Conservation (phyloP, 352 stramenopile species). For the Globisporangium recalcitrans region DNA sequence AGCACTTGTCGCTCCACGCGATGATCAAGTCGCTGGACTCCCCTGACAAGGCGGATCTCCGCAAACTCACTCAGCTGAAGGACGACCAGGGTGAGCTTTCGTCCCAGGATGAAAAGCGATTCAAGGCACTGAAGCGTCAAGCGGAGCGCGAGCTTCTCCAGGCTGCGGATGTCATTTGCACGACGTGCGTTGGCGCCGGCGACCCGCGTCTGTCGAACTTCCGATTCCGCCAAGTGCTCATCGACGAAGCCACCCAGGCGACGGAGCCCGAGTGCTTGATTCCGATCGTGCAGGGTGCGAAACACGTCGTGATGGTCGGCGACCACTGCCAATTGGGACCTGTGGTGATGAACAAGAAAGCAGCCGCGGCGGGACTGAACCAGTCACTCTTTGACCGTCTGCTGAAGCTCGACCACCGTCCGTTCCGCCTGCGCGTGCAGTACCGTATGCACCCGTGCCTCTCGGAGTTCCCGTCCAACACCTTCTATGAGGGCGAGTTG, state of each 20-base stretch:
- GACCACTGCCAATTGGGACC: conserved; percentile 98
- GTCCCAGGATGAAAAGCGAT: conserved; percentile 95
- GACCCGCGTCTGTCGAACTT: conserved; percentile 98
- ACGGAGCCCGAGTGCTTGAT: conserved; percentile 99
- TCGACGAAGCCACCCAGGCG: conserved; percentile 99
- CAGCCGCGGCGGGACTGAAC: conserved; percentile 95
- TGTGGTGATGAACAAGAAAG: conserved; percentile 99
- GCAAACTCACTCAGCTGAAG: conserved; percentile 93
- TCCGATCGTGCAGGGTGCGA: conserved; percentile 97
- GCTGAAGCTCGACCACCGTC: conserved; percentile 92
- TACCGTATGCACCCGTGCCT: conserved; percentile 99
- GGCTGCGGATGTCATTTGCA: conserved; percentile 99
- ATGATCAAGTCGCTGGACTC: conserved; percentile 93
- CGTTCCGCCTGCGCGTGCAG: conserved; percentile 97
- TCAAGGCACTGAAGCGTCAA: conserved; percentile 89
- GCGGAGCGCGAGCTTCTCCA: conserved; percentile 96
- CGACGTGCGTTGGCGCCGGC: conserved; percentile 96
- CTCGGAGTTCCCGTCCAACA: conserved; percentile 98
- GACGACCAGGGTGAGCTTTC: conserved; percentile 93
- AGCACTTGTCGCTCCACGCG: conserved; percentile 97
- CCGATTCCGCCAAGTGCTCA: conserved; percentile 97
- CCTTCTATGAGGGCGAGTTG: conserved; percentile 99
- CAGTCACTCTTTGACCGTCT: conserved; percentile 98
- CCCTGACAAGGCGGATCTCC: conserved; percentile 87
- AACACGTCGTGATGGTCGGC: conserved; percentile 99